Evolutionary conservation across 1,284 basidiomycete species (phyloP).

Genomic region (Veloboletus limbatus): DNA sequence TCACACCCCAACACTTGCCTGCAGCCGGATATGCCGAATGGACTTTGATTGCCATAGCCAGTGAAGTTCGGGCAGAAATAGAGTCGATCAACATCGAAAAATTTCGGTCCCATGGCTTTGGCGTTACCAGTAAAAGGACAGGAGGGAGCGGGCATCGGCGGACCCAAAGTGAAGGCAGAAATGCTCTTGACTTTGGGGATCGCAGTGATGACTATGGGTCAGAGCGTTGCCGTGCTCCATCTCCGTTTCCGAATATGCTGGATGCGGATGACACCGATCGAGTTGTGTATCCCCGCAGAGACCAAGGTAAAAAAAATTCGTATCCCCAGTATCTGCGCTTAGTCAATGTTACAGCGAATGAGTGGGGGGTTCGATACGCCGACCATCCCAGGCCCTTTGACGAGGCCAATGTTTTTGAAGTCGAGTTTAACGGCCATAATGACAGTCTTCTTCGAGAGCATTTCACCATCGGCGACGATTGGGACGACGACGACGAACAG

Average conservation of each 20-base stretch:
- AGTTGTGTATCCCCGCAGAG: slow-evolving; percentile 29
- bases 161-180: slow-evolving; percentile 28
- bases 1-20: slow-evolving; percentile 32
- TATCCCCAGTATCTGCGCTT: slow-evolving; percentile 6
- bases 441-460: slow-evolving; percentile 28
- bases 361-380: slow-evolving; percentile 31
- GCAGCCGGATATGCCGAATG: slow-evolving; percentile 31
- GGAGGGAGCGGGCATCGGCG: slow-evolving; percentile 16
- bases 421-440: slow-evolving; percentile 25
- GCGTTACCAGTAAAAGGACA: not conserved
- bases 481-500: slow-evolving; percentile 30
- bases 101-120: slow-evolving; percentile 1
- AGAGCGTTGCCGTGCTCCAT: slow-evolving; percentile 22
- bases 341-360: slow-evolving; percentile 22
- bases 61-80: slow-evolving; percentile 19
- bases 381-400: slow-evolving; percentile 9
- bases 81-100: slow-evolving; percentile 9
- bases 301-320: slow-evolving; percentile 17
- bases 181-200: slow-evolving; percentile 31
- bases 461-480: slow-evolving; percentile 21
- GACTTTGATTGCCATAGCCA: slow-evolving; percentile 24
- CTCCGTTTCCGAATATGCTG: slow-evolving; percentile 18
- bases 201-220: slow-evolving; percentile 13
- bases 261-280: slow-evolving; percentile 23
- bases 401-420: slow-evolving; percentile 23